These are phyloP conservation scores for Saccharomycopsis crataegensis DNA, from an alignment of 1,139 yeast genomes.

Conservation along the genomic window DNA sequence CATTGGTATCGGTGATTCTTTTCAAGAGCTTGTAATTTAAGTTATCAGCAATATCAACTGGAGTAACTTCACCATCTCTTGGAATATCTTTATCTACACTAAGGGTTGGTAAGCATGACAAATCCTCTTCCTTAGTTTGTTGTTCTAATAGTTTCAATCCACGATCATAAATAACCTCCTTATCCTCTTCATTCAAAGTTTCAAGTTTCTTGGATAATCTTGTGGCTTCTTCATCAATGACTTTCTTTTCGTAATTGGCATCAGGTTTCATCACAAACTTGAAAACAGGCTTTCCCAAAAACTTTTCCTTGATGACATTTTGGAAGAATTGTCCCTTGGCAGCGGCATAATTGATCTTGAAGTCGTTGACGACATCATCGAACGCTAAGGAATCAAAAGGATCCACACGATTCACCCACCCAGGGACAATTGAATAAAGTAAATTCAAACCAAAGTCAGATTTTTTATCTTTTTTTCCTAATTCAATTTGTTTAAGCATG, in stretches of 20 bases:
- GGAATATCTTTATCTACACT: constrained; percentile 61
- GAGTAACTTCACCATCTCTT: constrained; percentile 40
- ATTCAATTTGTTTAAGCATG: constrained; percentile 78
- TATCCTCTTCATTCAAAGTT: constrained; percentile 48
- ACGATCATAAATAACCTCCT: constrained; percentile 47
- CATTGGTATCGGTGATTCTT: constrained; percentile 63
- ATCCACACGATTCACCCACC: constrained; percentile 76
- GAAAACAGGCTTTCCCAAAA: constrained; percentile 51
- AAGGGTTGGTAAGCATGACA: constrained; percentile 74
- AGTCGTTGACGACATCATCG: constrained; percentile 49
- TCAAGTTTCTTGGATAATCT: constrained; percentile 42
- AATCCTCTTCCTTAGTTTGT: constrained; percentile 65
- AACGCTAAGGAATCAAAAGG: constrained; percentile 63
- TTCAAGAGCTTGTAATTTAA: constrained; percentile 26
- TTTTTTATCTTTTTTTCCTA: constrained; percentile 76
- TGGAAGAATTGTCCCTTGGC: constrained; percentile 55
- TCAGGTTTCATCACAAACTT: constrained; percentile 74
- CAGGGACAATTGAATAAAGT: constrained; percentile 65
- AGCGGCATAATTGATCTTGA: constrained; percentile 49
- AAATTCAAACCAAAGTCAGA: constrained; percentile 86
- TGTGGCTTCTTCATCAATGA: constrained; percentile 47
- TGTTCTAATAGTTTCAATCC: constrained; percentile 53
- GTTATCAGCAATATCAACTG: constrained; percentile 22
- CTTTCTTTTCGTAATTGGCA: constrained; percentile 40
- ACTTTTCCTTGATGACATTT: constrained; percentile 44